These are phyloP conservation scores for Cubamyces lactineus DNA, from an alignment of 768 basidiomycete species.

Conservation along the genomic window DNA sequence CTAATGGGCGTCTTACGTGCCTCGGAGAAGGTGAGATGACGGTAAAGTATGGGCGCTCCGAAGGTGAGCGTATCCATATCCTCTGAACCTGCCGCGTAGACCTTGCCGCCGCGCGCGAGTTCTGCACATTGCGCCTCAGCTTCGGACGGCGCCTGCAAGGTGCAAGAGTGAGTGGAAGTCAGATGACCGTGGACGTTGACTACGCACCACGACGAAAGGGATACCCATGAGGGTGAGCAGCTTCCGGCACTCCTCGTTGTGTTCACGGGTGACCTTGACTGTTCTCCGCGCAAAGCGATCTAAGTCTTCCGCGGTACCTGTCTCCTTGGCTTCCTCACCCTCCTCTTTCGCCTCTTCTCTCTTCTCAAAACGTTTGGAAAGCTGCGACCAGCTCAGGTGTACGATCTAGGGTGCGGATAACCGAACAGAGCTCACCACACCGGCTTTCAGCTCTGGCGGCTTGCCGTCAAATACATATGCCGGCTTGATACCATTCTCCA, in stretches of 20 bases:
- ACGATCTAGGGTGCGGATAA: too few relatives aligned
- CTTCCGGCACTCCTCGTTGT: conserved; percentile 92
- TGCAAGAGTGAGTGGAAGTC: too few relatives aligned
- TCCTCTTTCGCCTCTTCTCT: conserved; percentile 94
- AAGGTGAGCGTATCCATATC: conserved; percentile 99
- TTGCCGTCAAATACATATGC: conserved; percentile 99
- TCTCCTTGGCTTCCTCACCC: conserved; percentile 96
- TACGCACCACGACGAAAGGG: conserved; percentile 84
- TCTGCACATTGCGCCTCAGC: conserved; percentile 99
- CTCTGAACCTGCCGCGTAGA: conserved; percentile 97
- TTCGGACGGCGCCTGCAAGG: conserved; percentile 88
- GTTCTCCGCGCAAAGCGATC: conserved; percentile 88
- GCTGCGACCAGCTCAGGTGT: conserved; percentile 45
- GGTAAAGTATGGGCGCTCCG: conserved; percentile 85
- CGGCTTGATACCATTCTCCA: conserved; percentile 98
- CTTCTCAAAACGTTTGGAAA: conserved; percentile 93
- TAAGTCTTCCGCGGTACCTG: conserved; percentile 89
- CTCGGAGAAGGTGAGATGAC: conserved; percentile 97
- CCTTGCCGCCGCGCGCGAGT: conserved; percentile 94
- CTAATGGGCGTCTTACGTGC: conserved; percentile 96
- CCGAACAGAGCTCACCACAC: conserved; percentile 69
- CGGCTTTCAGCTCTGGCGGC: conserved; percentile 95
- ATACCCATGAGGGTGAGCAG: conserved; percentile 95
- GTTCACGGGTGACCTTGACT: conserved; percentile 93
- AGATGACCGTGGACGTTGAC: background rate